Conservation (phyloP, 257 asterid species). For the Scutellaria minor region DNA sequence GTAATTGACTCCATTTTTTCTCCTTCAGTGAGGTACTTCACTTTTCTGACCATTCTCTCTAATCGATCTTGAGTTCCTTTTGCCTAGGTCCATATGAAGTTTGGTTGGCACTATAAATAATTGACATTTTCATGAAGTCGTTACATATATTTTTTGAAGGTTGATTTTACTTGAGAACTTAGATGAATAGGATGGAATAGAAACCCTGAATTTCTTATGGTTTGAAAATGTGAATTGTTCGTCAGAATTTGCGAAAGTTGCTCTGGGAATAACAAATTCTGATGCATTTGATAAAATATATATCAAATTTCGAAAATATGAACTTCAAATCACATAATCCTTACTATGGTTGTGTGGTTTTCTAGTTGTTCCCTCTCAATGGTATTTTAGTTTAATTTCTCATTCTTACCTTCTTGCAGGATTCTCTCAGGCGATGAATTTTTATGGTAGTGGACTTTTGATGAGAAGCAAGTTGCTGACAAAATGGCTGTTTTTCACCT, state of each 20-base stretch:
- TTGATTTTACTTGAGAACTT: not conserved
- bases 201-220: not conserved
- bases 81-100: not conserved
- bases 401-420: slow-evolving; percentile 27
- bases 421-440: slow-evolving; percentile 13
- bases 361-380: not conserved
- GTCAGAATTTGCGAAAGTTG: too few relatives aligned
- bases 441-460: not conserved
- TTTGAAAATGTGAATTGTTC: not conserved
- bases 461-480: slow-evolving; percentile 10
- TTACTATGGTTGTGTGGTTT: not conserved
- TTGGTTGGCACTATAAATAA: slow-evolving; percentile 13
- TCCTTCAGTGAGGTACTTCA: slow-evolving; percentile 32
- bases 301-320: too few relatives aligned
- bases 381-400: not conserved
- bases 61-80: not conserved
- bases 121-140: not conserved
- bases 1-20: slow-evolving; percentile 43
- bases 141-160: not conserved
- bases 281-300: not conserved
- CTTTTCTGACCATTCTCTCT: slow-evolving; percentile 3
- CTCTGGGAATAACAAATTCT: not conserved
- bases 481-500: not conserved
- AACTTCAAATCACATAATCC: too few relatives aligned
- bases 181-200: not conserved